Evolutionary conservation across 2,329 filamentous ascomycete genomes (phyloP), one percentile per base, ranked within the genome.

Genomic region (Hypomyces perniciosus): DNA sequence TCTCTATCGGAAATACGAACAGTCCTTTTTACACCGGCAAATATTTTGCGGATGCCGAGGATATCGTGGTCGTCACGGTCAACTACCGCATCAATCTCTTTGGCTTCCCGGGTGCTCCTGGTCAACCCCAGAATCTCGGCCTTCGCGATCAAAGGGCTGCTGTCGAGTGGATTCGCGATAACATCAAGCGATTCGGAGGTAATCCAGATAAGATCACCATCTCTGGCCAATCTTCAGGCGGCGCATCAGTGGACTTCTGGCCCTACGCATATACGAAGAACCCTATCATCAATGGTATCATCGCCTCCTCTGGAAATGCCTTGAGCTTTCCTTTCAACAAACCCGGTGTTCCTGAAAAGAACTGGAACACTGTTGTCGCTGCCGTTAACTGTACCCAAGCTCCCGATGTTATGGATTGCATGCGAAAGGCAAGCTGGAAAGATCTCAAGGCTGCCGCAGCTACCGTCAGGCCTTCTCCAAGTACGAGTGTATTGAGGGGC

Each of bases 231-330:
- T 68, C 65, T 2, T 65, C 66, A 0, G 65, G 66, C 0, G 60
- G 66, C 1, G 64, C 71, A 0, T 61, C 68, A 1, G 70, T 71
- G 0, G 75, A 79, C 54, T 71, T 72, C 58, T 76, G 72, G 64
- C 67, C 72, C 5, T 79, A 76, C 46, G 72, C 76, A 3, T 77
- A 73, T 73, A 44, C 56, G 2, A 50, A 72, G 0, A 73, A 79
- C 39, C 74, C 77, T 5, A 79, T 80, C 27, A 68, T 71, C n/a
- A 60, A 66, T 6, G 74, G 68, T 4, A 62, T 77, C 8, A 74
- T 79, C 50, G 63, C 71, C 3, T 66, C 71, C 5, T 77, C 75
- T 35, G 76, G 66, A 1, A 74, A 69, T 2, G 72, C 68, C 0
- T 69, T 73, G 26, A 73, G 74, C 57, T 75, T 78, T 55, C 65